phyloP scores from a whole-genome alignment of 2,329 filamentous ascomycete species.

The Colletotrichum brevisporum region DNA sequence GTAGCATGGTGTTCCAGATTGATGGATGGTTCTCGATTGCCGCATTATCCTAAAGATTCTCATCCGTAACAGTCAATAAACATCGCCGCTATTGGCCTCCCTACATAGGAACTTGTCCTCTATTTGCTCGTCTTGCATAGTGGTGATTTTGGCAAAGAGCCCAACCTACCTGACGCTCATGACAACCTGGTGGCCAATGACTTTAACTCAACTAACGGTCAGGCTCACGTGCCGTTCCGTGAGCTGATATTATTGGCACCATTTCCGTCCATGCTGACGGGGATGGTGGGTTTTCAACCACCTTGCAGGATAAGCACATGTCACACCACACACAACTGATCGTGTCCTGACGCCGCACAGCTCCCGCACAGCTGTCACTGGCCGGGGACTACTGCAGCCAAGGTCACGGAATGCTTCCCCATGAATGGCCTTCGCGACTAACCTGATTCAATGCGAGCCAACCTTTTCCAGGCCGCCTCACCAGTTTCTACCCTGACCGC shows the following conservation, averaged over 20 bases:
- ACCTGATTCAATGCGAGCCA: not conserved
- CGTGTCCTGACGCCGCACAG: not conserved
- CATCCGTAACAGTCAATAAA: not conserved
- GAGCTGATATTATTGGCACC: not conserved
- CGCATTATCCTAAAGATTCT: too few relatives aligned
- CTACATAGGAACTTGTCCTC: too few relatives aligned
- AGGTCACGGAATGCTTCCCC: not conserved
- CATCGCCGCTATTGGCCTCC: too few relatives aligned
- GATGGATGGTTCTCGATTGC: too few relatives aligned
- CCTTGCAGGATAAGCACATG: not conserved
- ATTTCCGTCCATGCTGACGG: not conserved
- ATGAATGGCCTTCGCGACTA: not conserved
- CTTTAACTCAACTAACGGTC: too few relatives aligned
- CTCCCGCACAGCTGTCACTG: not conserved
- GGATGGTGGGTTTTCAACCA: not conserved
- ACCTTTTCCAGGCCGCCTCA: not conserved
- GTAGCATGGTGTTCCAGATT: too few relatives aligned
- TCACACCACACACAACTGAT: slow-evolving; percentile 8
- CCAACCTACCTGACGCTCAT: too few relatives aligned
- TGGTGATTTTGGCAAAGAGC: too few relatives aligned
- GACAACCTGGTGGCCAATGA: too few relatives aligned
- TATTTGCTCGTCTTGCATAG: too few relatives aligned
- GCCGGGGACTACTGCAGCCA: not conserved
- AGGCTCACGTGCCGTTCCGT: not conserved
- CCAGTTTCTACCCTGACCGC: not conserved